Base-by-base conservation (phyloP, 2,329 filamentous ascomycete genomes). In the Furcasterigmium furcatum region DNA sequence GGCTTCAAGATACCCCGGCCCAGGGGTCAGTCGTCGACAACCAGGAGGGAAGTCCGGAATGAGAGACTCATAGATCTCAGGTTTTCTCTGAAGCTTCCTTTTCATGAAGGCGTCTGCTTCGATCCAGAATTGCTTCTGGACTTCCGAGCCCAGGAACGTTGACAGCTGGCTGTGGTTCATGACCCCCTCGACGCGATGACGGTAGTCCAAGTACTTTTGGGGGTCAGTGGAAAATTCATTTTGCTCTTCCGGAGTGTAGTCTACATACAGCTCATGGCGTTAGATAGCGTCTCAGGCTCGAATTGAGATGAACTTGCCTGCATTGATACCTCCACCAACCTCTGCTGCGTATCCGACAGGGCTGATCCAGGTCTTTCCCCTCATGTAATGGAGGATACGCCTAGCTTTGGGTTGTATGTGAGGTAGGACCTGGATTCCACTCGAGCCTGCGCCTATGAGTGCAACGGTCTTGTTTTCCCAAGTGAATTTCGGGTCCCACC, bases 401-500 rank as follows among this genome's bases (percentile, higher is more conserved):
- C 19, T 18, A 16, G 34, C 9, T 27, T 46, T 24, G 9, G 12
- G 36, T 52, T 73, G 70, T 32, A 74, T 68, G 1, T 60, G 59
- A 2, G 71, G 69, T 4, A 75, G 64, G 9, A 79, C 65, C 55
- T 79, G 76, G 13, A 80, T 72, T 8, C 70, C 74, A 13, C 72
- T 73, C 13, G 73, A 72, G 0, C 77, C 76, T 16, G 58, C 74
- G 4, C 77, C 77, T 35, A 80, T 76, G 12, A 80, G 61, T 8
- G 68, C 75, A 16, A 77, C 69, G 14, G 59, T 59, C 50, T 74
- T 74, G 18, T 62, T 67, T 2, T 50, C 53, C 14, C 24, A 13
- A 32, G 14, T 16, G 13, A 32, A 32, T 4, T 13, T n/a, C 12
- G 14, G 5, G 30, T 32, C 30, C 30, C 30, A 32, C 13, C 30